Evolutionary conservation across 192 early-diverging fungal species (phyloP).

Genomic region (Neocallimastix lanati): DNA sequence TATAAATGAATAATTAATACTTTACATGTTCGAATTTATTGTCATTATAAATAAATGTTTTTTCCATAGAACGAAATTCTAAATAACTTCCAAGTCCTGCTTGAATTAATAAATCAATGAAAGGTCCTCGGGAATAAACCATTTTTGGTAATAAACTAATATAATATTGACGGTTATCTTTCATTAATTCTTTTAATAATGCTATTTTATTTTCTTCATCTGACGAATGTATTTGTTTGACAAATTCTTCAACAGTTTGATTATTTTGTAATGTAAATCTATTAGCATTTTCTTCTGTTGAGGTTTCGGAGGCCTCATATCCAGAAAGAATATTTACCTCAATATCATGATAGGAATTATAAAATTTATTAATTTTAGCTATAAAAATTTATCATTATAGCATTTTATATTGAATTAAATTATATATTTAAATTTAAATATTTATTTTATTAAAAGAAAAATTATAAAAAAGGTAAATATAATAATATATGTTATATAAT

Average conservation of each 20-base stretch:
- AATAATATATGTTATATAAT: too few species aligned
- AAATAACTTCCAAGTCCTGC: constrained; percentile 67
- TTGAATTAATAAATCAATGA: constrained; percentile 56
- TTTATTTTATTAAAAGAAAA: too few species aligned
- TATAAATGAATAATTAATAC: too few species aligned
- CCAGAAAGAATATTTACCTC: background rate
- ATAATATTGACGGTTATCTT: constrained; percentile 16
- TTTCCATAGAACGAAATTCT: constrained; percentile 71
- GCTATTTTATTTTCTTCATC: background rate
- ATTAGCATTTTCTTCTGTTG: background rate
- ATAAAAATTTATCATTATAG: too few species aligned
- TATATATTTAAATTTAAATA: too few species aligned
- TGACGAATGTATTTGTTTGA: background rate
- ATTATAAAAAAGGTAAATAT: too few species aligned
- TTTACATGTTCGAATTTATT: constrained; percentile 23
- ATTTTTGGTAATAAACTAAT: constrained; percentile 56
- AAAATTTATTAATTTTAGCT: background rate
- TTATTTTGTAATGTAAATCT: background rate
- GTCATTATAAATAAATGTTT: constrained; percentile 32
- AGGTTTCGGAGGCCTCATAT: background rate
- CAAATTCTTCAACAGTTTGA: background rate
- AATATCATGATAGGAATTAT: background rate
- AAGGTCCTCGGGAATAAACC: constrained; percentile 38
- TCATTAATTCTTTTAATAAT: background rate
- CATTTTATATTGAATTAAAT: too few species aligned